Conservation (phyloP, 164 flowering plant genomes). For the Berberis vulgaris region DNA sequence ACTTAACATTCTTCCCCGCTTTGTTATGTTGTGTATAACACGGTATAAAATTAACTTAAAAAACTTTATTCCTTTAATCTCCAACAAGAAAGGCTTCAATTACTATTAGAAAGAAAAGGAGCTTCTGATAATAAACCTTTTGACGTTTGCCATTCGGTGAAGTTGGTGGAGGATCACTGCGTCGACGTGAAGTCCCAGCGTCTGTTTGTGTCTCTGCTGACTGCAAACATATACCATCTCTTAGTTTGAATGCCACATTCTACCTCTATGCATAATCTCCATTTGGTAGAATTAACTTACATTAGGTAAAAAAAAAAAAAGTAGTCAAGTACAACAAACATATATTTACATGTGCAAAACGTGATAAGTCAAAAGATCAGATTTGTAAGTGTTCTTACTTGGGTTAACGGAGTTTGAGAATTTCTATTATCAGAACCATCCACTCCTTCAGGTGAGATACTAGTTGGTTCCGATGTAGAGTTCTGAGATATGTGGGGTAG, state of each 20-base stretch:
- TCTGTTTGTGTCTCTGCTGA: slow-evolving; percentile 18
- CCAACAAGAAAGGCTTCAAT: no score
- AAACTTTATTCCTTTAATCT: no score
- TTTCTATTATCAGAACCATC: slow-evolving; percentile 12
- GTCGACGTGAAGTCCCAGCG: slow-evolving; percentile 20
- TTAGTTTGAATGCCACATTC: background rate
- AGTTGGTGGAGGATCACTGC: slow-evolving; percentile 18
- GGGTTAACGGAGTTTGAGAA: slow-evolving; percentile 16
- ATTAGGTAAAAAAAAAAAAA: background rate
- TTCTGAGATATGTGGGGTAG: slow-evolving; percentile 44
- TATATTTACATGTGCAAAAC: background rate
- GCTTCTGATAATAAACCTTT: slow-evolving; percentile 30
- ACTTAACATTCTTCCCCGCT: no score
- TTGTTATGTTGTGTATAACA: no score
- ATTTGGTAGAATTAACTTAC: background rate
- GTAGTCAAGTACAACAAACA: background rate
- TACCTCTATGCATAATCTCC: background rate
- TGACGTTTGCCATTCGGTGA: slow-evolving; percentile 53
- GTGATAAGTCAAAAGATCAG: background rate
- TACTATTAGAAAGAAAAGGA: background rate
- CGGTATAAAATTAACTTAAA: background rate
- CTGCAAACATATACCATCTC: slow-evolving; percentile 15
- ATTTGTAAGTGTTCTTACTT: slow-evolving; percentile 13
- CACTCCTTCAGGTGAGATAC: slow-evolving; percentile 14
- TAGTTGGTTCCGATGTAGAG: slow-evolving; percentile 11